Evolutionary conservation across 805 yeast genomes (phyloP), one percentile per base, ranked within the genome.

Genomic region (Lipomyces yamadae): DNA sequence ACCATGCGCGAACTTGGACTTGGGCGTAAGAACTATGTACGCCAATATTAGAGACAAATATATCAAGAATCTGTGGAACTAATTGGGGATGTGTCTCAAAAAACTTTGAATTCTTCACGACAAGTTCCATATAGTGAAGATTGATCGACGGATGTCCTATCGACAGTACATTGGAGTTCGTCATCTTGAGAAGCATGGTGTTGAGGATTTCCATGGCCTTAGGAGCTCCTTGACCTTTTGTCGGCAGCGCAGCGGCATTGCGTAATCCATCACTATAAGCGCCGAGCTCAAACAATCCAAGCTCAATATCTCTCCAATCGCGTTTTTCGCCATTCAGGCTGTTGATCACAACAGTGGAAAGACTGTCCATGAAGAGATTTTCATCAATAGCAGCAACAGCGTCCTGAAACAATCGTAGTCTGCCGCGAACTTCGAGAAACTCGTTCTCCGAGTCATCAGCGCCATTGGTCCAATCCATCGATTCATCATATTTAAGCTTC

Each of bases 1-100:
- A 94, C 97, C 98, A 95, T 54, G 96, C 84, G 76, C 98, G 87
- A 64, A 86, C 82, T 73, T 92, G 87, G 3, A 93, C 97, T 68
- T 86, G 89, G 65, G 84, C 89, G 71, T 84, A 82, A 4, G 83
- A 81, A 78, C 89, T 91, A 77, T 91, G 92, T 68, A 94, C 84
- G 15, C 98, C 98, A 72, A 88, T 83, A 45, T 87, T 87, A 18
- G 95, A 86, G 56, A 92, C 86, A 75, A 95, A 94, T 30, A 90
- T 84, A 72, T 90, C 90, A 65, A 94, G 80, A 24, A 92, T 85
- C 66, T 88, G 84, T 67, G 84, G 76, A 10, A 90, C 80, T 53
- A 90, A 80, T 35, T 76, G 67, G 76, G 79, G 73, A 80, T 83
- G 72, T 73, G 75, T 67, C 15, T 75, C 81, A 74, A 88, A 84